Evolutionary conservation across 495 filamentous ascomycete genomes (phyloP), one percentile per base, ranked within the genome.

Genomic region (Staphylotrichum longicolle): DNA sequence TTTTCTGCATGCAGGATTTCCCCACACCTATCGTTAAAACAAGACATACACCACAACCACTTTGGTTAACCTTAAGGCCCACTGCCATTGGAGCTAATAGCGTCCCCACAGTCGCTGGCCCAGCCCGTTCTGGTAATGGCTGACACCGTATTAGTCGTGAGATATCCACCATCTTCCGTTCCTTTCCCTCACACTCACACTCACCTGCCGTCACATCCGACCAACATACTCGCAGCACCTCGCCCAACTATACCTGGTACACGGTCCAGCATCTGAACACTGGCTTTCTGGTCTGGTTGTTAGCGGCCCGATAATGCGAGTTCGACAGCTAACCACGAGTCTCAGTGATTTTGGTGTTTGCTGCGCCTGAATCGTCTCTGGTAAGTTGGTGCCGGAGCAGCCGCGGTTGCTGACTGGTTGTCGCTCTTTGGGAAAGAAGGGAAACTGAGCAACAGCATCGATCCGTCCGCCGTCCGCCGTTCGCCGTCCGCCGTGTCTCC

Each of bases 151-250:
- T 63, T 12, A n/a, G 44, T 20, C 40, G 52, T 58, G 63, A 64
- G 62, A 68, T 73, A 73, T 63, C 64, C 63, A 64, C 64, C 66
- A 45, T 63, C 59, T 69, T 63, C 70, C 68, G 66, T 57, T 64
- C 63, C 62, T 39, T 59, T 59, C 58, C 55, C 68, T 61, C 52
- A 49, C 41, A 61, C 60, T 46, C 64, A 53, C 55, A 49, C 33
- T 58, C 60, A 50, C 46, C 40, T 49, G 57, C 5, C 57, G 52
- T 42, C 62, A 47, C 46, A 56, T 20, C 35, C 5, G 3, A n/a
- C n/a, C n/a, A n/a, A n/a, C n/a, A n/a, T n/a, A n/a, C n/a, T n/a
- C n/a, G n/a, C n/a, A n/a, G 34, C 11, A 41, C 53, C 27, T 46
- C 51, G n/a, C n/a, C 40, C 33, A 9, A 2, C 34, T 42, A 12